These are phyloP conservation scores for Clitopilus hobsonii DNA, from an alignment of 768 basidiomycete species.

Conservation along the genomic window DNA sequence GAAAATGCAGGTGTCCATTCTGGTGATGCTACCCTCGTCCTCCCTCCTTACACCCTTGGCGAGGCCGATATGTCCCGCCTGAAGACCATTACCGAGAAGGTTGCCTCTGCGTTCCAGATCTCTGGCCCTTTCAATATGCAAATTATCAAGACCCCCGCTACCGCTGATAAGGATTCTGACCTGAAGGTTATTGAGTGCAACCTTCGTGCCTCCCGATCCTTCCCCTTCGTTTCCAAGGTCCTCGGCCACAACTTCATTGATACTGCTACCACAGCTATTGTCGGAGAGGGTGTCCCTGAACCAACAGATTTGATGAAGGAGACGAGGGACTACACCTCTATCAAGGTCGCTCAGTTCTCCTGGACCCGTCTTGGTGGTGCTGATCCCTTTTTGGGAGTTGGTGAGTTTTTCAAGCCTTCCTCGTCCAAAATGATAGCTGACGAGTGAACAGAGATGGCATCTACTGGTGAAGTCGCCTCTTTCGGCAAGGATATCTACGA, in stretches of 20 bases:
- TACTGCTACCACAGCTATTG: conserved; percentile 84
- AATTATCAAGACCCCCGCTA: conserved; percentile 79
- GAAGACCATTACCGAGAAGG: conserved; percentile 92
- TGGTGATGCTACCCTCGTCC: conserved; percentile 95
- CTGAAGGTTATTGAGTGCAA: conserved; percentile 99
- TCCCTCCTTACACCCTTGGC: conserved; percentile 85
- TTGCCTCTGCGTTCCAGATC: conserved; percentile 91
- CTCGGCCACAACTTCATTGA: conserved; percentile 97
- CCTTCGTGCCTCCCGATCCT: conserved; percentile 93
- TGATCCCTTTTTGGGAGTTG: conserved; percentile 94
- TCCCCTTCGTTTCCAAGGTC: conserved; percentile 99
- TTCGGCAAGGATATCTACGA: conserved; percentile 94
- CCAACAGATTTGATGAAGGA: conserved; percentile 90
- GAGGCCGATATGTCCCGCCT: conserved; percentile 78
- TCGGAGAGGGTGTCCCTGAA: conserved; percentile 80
- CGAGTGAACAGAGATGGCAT: conserved; percentile 87
- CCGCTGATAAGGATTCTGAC: conserved; percentile 46
- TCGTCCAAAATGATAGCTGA: conserved; percentile 2
- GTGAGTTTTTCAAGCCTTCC: conserved; percentile 38
- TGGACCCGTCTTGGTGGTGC: conserved; percentile 97
- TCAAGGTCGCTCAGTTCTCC: conserved; percentile 98
- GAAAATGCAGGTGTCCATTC: conserved; percentile 99
- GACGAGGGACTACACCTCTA: conserved; percentile 85
- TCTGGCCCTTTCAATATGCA: conserved; percentile 99
- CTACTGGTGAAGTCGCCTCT: conserved; percentile 95